A percentile compares a stretch with the other conserved stretches of the same genome.
phyloP scores from a whole-genome alignment of 495 filamentous ascomycete species.

The Xylaria longipes region DNA sequence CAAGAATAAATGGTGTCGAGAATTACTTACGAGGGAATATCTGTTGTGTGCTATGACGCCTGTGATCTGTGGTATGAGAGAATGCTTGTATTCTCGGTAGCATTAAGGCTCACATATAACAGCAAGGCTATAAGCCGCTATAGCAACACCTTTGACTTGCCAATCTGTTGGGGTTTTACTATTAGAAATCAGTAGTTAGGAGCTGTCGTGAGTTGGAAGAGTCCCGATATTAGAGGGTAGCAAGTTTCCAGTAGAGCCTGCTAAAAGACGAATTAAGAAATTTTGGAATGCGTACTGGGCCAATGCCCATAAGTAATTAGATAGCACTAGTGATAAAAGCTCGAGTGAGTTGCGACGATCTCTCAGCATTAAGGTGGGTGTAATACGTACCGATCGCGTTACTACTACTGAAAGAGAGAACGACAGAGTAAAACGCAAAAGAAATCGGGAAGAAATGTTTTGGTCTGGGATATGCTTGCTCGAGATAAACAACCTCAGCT shows the following conservation, averaged over 20 bases:
- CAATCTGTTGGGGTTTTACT: constrained; percentile 58
- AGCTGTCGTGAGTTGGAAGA: not conserved
- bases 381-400: constrained; percentile 61
- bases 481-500: constrained; percentile 69
- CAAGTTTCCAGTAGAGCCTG: not conserved
- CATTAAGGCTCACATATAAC: constrained; percentile 46
- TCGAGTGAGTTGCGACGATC: not conserved
- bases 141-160: constrained; percentile 68
- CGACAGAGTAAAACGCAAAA: constrained; percentile 64
- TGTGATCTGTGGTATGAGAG: constrained; percentile 25
- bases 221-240: not conserved
- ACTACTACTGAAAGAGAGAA: constrained; percentile 67
- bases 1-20: too few relatives aligned
- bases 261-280: not conserved
- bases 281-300: constrained; percentile 55
- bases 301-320: constrained; percentile 45
- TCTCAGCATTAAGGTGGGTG: not conserved
- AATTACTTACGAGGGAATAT: constrained; percentile 50
- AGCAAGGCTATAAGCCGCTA: constrained; percentile 64
- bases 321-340: constrained; percentile 14
- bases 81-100: not conserved
- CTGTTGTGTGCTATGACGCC: constrained; percentile 61
- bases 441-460: constrained; percentile 66
- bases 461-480: constrained; percentile 68
- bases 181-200: constrained; percentile 29